Evolutionary conservation across 345 rosid genomes (phyloP).

Genomic region (Eucalyptus cloeziana): DNA sequence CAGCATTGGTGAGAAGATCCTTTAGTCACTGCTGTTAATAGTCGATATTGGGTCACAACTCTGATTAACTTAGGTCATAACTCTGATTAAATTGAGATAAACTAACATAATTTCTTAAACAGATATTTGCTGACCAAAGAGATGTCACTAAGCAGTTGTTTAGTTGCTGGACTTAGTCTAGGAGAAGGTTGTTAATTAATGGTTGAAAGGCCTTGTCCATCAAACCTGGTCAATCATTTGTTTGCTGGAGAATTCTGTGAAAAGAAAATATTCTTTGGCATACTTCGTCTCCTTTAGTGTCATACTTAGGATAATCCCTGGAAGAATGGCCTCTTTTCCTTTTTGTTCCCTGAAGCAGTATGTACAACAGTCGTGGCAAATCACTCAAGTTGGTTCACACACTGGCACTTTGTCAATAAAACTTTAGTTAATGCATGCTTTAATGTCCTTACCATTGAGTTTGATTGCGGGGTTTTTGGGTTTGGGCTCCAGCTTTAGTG

Average conservation of each 20-base stretch:
- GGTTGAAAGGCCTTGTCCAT: background rate
- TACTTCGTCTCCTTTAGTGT: background rate
- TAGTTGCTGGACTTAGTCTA: background rate
- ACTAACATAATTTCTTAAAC: background rate
- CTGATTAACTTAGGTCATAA: background rate
- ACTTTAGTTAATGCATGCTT: background rate
- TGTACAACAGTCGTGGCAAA: background rate
- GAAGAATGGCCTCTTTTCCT: background rate
- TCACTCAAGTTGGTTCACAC: background rate
- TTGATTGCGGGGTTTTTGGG: background rate
- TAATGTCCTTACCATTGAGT: background rate
- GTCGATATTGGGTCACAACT: background rate
- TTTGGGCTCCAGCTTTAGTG: background rate
- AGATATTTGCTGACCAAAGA: background rate
- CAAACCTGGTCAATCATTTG: background rate
- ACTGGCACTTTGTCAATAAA: background rate
- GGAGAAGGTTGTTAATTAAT: background rate
- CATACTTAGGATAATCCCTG: background rate
- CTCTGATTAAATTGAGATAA: background rate
- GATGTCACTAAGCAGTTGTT: background rate
- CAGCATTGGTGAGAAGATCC: slow-evolving; percentile 76
- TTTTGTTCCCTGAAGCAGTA: background rate
- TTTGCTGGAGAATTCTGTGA: background rate
- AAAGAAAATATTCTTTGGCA: background rate
- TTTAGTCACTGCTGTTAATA: background rate